These are phyloP conservation scores for Grosmannia clavigera DNA, from an alignment of 2,329 filamentous ascomycete genomes.

Conservation along the genomic window DNA sequence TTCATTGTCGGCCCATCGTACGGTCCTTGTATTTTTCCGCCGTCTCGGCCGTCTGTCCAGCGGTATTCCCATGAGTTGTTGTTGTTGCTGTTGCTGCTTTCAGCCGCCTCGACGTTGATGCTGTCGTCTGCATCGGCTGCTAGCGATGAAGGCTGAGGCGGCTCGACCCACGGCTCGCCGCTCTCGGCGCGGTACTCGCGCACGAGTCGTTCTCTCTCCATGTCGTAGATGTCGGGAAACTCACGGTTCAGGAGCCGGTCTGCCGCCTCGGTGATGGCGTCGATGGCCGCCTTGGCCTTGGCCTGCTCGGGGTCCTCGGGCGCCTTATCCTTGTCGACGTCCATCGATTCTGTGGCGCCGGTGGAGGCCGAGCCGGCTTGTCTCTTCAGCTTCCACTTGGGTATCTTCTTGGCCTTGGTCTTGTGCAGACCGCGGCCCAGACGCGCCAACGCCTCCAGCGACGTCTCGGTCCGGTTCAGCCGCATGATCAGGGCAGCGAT, in stretches of 20 bases:
- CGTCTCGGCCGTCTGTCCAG: constrained; percentile 82
- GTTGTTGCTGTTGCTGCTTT: not conserved
- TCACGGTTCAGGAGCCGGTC: constrained; percentile 76
- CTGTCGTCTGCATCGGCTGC: constrained; percentile 15
- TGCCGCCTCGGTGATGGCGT: constrained; percentile 77
- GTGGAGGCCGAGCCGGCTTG: constrained; percentile 30
- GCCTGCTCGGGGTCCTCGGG: constrained; percentile 56
- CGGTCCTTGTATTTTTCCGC: constrained; percentile 67
- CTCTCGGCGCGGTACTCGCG: constrained; percentile 76
- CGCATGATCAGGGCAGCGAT: constrained; percentile 59
- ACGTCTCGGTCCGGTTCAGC: constrained; percentile 71
- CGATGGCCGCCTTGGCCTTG: constrained; percentile 59
- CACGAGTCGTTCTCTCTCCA: constrained; percentile 70
- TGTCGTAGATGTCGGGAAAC: constrained; percentile 82
- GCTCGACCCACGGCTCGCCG: constrained; percentile 67
- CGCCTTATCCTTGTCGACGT: constrained; percentile 58
- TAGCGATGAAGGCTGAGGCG: constrained; percentile 8
- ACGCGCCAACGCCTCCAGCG: constrained; percentile 75
- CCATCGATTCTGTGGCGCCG: constrained; percentile 40
- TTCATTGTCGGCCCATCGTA: constrained; percentile 79
- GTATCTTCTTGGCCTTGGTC: constrained; percentile 43
- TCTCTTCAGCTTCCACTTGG: constrained; percentile 61
- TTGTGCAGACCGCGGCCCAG: constrained; percentile 55
- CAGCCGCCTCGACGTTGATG: not conserved
- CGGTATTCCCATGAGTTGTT: constrained; percentile 70